Conservation (phyloP, 371 early-diverging fungal species). For the Capillidium rhysosporum region DNA sequence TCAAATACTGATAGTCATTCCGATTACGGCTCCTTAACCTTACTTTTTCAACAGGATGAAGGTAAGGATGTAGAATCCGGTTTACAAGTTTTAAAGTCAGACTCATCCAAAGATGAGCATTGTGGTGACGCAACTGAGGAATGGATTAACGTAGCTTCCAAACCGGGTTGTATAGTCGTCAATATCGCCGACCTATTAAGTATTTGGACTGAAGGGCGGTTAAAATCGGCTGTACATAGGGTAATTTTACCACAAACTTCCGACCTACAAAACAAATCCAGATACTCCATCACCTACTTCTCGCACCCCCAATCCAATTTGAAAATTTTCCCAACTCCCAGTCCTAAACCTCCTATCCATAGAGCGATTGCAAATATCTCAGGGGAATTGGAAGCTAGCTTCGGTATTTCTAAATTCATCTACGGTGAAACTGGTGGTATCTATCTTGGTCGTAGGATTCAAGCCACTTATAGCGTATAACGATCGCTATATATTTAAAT, state of each 20-base stretch:
- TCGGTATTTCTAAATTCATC: neutral
- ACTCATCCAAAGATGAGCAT: neutral
- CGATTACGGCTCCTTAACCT: neutral
- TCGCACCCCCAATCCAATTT: neutral
- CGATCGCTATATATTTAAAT: no score
- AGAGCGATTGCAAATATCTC: neutral
- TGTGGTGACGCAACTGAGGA: neutral
- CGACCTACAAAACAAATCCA: neutral
- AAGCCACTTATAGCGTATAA: neutral
- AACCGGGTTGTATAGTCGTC: neutral
- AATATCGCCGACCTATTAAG: neutral
- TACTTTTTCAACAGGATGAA: neutral
- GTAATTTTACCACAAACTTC: neutral
- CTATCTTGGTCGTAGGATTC: neutral
- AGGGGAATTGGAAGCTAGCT: neutral
- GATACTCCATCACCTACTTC: neutral
- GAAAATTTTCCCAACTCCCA: neutral
- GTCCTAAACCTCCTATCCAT: neutral
- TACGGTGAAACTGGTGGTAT: neutral
- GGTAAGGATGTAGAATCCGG: neutral
- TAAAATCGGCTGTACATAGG: neutral
- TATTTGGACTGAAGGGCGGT: constrained; percentile 2
- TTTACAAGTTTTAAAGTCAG: neutral
- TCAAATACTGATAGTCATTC: neutral
- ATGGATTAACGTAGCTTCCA: neutral